A percentile compares a stretch with the other conserved stretches of the same genome.
Evolutionary conservation across 345 rosid species (phyloP).

Genomic region (Lepidium didymum): DNA sequence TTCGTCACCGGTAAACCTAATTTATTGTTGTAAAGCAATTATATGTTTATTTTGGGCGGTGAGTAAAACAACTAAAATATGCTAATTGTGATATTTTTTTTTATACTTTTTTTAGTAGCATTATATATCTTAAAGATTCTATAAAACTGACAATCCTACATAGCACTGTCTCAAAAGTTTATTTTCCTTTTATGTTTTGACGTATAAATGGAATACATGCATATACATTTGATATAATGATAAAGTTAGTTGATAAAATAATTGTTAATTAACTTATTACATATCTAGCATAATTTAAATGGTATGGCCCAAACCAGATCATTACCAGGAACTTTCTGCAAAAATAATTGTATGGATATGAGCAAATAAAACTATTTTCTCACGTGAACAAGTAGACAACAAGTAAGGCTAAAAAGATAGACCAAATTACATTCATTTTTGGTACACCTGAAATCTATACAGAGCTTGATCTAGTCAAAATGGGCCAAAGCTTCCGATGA

Average conservation of each 20-base stretch:
- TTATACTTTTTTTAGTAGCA: not conserved
- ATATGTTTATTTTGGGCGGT: not conserved
- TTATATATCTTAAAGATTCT: too few relatives aligned
- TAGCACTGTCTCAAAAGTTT: not conserved
- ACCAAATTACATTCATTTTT: not conserved
- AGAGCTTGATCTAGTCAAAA: slow-evolving; percentile 12
- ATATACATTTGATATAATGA: too few relatives aligned
- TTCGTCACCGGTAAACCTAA: not conserved
- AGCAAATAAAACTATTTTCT: not conserved
- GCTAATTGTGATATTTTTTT: not conserved
- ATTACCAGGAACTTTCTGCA: not conserved
- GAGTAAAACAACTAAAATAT: not conserved
- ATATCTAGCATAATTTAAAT: not conserved
- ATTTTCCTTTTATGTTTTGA: too few relatives aligned
- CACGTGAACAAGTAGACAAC: slow-evolving; percentile 20
- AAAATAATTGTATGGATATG: not conserved
- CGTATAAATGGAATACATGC: too few relatives aligned
- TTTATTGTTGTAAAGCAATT: not conserved
- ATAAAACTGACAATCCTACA: not conserved
- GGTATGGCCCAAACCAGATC: not conserved
- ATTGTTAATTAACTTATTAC: not conserved
- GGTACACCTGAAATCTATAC: not conserved
- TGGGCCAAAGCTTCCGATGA: not conserved
- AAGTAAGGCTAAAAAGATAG: not conserved
- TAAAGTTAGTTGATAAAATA: not conserved